phyloP scores from a whole-genome alignment of 2,329 filamentous ascomycete genomes.

The Apiospora marii region DNA sequence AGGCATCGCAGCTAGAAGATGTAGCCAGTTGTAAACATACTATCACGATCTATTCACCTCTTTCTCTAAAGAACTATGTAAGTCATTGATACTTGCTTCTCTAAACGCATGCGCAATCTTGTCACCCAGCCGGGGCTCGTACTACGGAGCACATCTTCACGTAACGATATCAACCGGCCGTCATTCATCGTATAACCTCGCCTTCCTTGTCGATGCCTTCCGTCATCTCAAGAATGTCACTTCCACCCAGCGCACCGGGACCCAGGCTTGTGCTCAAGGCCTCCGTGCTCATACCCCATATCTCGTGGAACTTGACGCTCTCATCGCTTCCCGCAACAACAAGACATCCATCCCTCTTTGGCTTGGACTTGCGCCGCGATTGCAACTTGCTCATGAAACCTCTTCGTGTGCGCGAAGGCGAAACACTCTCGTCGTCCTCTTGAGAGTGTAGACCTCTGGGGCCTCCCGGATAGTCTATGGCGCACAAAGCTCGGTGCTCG shows the following conservation, averaged over 20 bases:
- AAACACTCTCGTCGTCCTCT: background rate
- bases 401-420: conserved; percentile 29
- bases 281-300: conserved; percentile 74
- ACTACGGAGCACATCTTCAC: too few species aligned
- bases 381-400: conserved; percentile 57
- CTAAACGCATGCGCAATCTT: background rate
- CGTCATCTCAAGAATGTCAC: conserved; percentile 82
- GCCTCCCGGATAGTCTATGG: conserved; percentile 78
- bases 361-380: conserved; percentile 53
- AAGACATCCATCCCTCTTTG: conserved; percentile 79
- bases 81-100: background rate
- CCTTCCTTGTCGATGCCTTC: conserved; percentile 81
- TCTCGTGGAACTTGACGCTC: conserved; percentile 93
- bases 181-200: conserved; percentile 72
- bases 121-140: background rate
- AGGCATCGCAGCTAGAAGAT: background rate
- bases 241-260: conserved; percentile 76
- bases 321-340: conserved; percentile 92
- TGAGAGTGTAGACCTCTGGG: conserved; percentile 33
- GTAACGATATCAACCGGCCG: background rate
- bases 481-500: conserved; percentile 82
- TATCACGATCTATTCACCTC: background rate
- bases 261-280: conserved; percentile 59
- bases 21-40: background rate
- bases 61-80: background rate